Conservation (phyloP, 208 protist genomes). For the Strigomonas culicis region DNA sequence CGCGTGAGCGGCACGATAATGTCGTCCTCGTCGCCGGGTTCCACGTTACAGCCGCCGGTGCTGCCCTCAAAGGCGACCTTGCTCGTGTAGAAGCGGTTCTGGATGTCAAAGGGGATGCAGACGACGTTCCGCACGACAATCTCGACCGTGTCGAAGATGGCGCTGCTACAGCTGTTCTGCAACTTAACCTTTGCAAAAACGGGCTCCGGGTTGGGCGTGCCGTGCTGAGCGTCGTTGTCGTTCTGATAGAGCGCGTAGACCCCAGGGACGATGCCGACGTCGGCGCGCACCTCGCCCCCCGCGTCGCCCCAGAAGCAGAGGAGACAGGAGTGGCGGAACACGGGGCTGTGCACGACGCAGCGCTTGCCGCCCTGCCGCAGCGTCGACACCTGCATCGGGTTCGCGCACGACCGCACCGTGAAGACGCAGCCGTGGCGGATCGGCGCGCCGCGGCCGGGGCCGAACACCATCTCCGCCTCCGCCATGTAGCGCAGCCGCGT, state of each 20-base stretch:
- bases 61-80: constrained; percentile 1
- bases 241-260: neutral
- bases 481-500: constrained; percentile 14
- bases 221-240: neutral
- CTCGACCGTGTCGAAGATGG: too few relatives aligned
- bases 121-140: neutral
- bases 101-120: neutral
- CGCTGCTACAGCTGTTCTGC: too few relatives aligned
- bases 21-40: neutral
- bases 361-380: neutral
- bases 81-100: neutral
- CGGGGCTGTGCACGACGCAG: neutral
- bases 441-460: constrained; percentile 7
- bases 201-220: neutral
- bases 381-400: neutral
- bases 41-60: neutral
- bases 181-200: too few relatives aligned
- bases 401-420: neutral
- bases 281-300: constrained; percentile 11
- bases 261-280: constrained; percentile 7
- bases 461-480: constrained; percentile 18
- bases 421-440: constrained; percentile 11
- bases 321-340: constrained; percentile 4
- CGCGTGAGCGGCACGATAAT: neutral
- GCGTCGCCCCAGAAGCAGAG: constrained; percentile 13